Conservation (phyloP, 768 basidiomycete species). For the Kwoniella bestiolae region DNA sequence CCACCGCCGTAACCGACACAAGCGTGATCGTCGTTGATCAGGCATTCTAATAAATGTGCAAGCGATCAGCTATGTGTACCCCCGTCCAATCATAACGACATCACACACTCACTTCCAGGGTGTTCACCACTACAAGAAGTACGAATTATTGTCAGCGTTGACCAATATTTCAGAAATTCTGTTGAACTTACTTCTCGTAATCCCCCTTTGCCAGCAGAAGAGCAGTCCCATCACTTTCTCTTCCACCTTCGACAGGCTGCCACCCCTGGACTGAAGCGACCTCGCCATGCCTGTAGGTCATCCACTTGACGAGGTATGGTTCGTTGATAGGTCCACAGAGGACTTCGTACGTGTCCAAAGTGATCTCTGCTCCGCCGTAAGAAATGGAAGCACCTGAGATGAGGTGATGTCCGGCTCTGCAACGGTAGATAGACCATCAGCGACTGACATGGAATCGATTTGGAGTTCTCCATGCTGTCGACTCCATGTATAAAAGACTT, state of each 20-base stretch:
- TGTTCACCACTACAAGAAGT: conserved; percentile 38
- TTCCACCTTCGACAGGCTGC: conserved; percentile 53
- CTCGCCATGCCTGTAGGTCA: conserved; percentile 47
- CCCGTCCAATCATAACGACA: too few species aligned
- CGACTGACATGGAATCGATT: too few species aligned
- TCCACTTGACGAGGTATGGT: conserved; percentile 47
- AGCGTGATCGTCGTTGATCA: conserved; percentile 54
- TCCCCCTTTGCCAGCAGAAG: conserved; percentile 50
- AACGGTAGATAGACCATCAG: background rate
- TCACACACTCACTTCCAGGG: conserved; percentile 49
- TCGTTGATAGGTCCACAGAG: conserved; percentile 46
- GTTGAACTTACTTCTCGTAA: conserved; percentile 45
- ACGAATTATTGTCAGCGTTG: conserved; percentile 3
- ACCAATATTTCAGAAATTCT: too few species aligned
- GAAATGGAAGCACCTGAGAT: conserved; percentile 47
- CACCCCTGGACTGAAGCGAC: conserved; percentile 37
- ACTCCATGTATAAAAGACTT: background rate
- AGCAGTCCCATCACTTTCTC: conserved; percentile 44
- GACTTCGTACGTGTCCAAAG: conserved; percentile 49
- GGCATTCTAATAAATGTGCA: conserved; percentile 35
- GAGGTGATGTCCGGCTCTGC: conserved; percentile 40
- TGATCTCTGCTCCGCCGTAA: conserved; percentile 49
- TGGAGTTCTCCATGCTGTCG: too few species aligned
- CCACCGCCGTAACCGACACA: conserved; percentile 56
- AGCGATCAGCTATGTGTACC: background rate